phyloP scores from a whole-genome alignment of 2,329 filamentous ascomycete species.

The Akanthomyces muscarius region DNA sequence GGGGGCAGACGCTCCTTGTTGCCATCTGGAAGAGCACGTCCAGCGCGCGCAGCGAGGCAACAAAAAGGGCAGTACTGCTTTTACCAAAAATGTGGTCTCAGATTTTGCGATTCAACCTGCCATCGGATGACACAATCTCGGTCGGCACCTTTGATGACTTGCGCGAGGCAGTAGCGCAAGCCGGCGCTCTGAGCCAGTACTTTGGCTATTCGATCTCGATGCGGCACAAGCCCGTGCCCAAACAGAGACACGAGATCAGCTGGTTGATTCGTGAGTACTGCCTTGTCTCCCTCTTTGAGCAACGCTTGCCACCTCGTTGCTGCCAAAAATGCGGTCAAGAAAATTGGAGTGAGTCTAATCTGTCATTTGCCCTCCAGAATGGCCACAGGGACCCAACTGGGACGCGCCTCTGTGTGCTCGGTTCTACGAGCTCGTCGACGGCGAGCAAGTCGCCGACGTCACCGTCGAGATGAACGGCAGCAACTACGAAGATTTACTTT shows the following conservation, averaged over 20 bases:
- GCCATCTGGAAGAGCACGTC: too few species aligned
- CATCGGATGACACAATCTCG: background rate
- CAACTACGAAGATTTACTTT: background rate
- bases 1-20: too few species aligned
- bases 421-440: background rate
- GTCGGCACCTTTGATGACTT: background rate
- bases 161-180: background rate
- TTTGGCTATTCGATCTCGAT: slow-evolving; percentile 13
- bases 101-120: slow-evolving; percentile 1
- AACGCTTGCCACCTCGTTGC: background rate
- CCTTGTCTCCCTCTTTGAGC: background rate
- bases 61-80: background rate
- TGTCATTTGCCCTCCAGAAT: background rate
- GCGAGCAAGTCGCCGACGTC: background rate
- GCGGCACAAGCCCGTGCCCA: background rate
- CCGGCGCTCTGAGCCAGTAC: slow-evolving; percentile 11
- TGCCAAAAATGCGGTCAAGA: background rate
- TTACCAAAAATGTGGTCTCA: background rate
- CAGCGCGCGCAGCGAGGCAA: too few species aligned
- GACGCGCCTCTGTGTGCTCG: background rate
- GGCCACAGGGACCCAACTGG: background rate
- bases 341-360: background rate
- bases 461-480: slow-evolving; percentile 6
- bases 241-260: slow-evolving; percentile 11
- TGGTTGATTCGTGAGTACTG: slow-evolving; percentile 8